Evolutionary conservation across 2,329 filamentous ascomycete genomes (phyloP), one percentile per base, ranked within the genome.

Genomic region (Beauveria medogensis): DNA sequence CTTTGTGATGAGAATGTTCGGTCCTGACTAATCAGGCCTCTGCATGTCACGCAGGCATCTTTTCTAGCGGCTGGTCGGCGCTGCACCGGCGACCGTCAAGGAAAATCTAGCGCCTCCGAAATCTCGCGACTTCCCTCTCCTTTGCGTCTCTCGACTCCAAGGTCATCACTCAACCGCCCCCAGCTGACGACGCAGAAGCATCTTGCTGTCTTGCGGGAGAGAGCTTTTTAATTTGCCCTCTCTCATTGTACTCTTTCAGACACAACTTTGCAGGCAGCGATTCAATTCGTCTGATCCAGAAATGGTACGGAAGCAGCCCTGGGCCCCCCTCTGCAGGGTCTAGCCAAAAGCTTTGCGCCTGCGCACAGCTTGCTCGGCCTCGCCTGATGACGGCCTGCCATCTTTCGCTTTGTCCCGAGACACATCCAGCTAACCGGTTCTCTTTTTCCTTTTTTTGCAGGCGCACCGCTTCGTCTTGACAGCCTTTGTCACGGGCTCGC

Each of bases 391-490:
- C 4, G 18, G 24, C 51, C 10, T 22, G 28, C 10, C 12, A 16
- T 18, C 16, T 43, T 16, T 41, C 34, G 18, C 34, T 18, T 3
- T 14, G 8, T 26, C 14, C 1, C 20, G 24, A n/a, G 20, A 16
- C 9, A n/a, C 18, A 44, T 7, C 6, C 14, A 5, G 30, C 57
- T 60, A 37, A 59, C 56, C 30, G 5, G 22, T 7, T 5, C 43
- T 7, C 14, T 9, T 20, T 30, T n/a, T 22, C n/a, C n/a, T 22
- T 22, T 18, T 55, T 14, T 12, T n/a, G 3, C 46, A 96, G 93
- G 93, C 93, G 74, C 91, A 97, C 80, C 90, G 92, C 71, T 89
- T 76, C 66, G 72, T 97, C 77, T 88, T 99, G 79, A 91, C 91
- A 78, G 92, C 96, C 77, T 86, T 97, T 77, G 75, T 97, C 67